Conservation (phyloP, 306 rosid species). For the Luffa acutangula region DNA sequence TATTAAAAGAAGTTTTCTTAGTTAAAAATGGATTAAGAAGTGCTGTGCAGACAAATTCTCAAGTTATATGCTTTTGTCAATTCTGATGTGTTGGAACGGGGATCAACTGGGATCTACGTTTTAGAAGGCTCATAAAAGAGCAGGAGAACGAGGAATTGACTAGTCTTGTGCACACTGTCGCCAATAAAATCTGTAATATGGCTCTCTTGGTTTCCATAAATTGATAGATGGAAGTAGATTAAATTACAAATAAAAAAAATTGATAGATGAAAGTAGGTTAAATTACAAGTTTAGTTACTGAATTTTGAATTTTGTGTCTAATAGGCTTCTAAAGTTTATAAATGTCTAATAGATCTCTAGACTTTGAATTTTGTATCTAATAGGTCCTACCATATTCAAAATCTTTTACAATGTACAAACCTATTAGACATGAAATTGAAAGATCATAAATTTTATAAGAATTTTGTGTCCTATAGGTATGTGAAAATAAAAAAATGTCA, state of each 20-base stretch:
- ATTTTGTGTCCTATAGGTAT: no score
- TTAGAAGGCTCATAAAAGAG: neutral
- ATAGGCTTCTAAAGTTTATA: no score
- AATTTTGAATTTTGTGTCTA: neutral
- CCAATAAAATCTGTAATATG: neutral
- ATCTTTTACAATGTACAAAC: no score
- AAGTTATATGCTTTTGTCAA: neutral
- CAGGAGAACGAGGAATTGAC: neutral
- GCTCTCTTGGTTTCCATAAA: neutral
- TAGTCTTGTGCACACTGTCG: neutral
- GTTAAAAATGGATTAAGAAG: neutral
- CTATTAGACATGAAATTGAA: no score
- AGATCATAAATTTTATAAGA: no score
- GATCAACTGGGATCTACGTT: neutral
- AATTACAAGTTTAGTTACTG: neutral
- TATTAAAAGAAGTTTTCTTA: neutral
- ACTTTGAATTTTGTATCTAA: neutral
- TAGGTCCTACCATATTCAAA: neutral
- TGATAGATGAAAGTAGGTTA: neutral
- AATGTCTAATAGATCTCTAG: neutral
- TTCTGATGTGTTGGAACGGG: neutral
- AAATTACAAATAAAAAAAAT: neutral
- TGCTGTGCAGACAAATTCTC: neutral
- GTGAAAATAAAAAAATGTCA: no score
- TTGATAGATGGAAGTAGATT: no score